These are phyloP conservation scores for Patellaria atrata DNA, from an alignment of 495 filamentous ascomycete genomes.

Conservation along the genomic window DNA sequence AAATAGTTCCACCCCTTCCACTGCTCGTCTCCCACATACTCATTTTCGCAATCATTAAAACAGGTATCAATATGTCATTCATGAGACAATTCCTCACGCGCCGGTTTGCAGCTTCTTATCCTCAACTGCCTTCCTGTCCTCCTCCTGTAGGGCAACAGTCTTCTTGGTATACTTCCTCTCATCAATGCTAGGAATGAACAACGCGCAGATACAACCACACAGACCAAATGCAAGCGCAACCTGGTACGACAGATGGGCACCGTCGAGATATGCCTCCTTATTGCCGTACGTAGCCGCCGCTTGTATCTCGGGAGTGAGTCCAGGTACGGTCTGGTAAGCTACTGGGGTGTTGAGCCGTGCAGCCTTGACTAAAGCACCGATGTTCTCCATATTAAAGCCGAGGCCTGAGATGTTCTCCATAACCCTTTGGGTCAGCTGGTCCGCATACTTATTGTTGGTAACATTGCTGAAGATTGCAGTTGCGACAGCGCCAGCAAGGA, in stretches of 20 bases:
- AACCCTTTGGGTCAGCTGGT: constrained; percentile 1
- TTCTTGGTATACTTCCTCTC: constrained; percentile 15
- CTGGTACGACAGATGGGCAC: constrained; percentile 14
- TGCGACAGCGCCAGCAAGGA: constrained; percentile 13
- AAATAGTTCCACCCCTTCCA: too few relatives aligned
- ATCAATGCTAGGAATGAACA: constrained; percentile 14
- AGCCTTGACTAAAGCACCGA: constrained; percentile 8
- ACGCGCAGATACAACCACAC: constrained; percentile 13
- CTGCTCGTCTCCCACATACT: too few relatives aligned
- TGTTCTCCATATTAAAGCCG: constrained; percentile 2
- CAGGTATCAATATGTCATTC: too few relatives aligned
- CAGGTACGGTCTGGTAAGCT: constrained; percentile 13
- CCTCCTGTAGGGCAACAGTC: constrained; percentile 15
- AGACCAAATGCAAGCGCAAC: constrained; percentile 17
- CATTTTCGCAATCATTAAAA: too few relatives aligned
- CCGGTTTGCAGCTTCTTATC: constrained; percentile 11
- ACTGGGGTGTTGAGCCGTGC: constrained; percentile 8
- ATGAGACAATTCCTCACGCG: constrained; percentile 1
- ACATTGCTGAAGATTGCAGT: constrained; percentile 15
- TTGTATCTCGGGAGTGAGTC: constrained; percentile 12
- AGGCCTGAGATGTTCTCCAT: constrained; percentile 4
- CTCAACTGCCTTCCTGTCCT: constrained; percentile 12
- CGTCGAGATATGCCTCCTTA: constrained; percentile 13
- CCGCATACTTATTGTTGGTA: constrained; percentile 14
- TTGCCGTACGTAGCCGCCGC: constrained; percentile 8